Evolutionary conservation across 768 basidiomycete species (phyloP).

Genomic region (Multifurca ochricompacta): DNA sequence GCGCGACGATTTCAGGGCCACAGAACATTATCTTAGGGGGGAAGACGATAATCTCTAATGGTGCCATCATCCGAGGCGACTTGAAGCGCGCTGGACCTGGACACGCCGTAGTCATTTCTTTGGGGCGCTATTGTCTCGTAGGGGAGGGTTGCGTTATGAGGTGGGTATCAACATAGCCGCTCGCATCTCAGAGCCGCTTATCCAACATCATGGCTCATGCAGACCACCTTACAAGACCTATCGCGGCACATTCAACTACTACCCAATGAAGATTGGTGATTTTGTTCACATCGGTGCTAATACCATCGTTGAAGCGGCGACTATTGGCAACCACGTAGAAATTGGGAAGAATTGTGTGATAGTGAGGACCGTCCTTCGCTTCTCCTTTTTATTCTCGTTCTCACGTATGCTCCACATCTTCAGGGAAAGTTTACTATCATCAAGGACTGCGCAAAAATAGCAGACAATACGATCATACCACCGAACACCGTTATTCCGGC

Average conservation of each 20-base stretch:
- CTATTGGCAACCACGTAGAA: constrained; percentile 88
- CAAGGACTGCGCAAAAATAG: constrained; percentile 88
- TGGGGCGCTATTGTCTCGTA: constrained; percentile 89
- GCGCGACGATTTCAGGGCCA: constrained; percentile 85
- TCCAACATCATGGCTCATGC: background rate
- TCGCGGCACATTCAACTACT: constrained; percentile 90
- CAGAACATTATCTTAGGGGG: constrained; percentile 97
- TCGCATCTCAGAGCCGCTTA: background rate
- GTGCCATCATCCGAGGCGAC: constrained; percentile 90
- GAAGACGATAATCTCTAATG: constrained; percentile 89
- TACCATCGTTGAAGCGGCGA: constrained; percentile 87
- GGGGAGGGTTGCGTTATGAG: constrained; percentile 87
- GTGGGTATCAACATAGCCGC: constrained; percentile 30
- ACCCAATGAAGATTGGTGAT: constrained; percentile 96
- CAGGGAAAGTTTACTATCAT: constrained; percentile 96
- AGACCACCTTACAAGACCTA: constrained; percentile 89
- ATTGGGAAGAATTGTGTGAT: constrained; percentile 96
- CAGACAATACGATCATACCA: constrained; percentile 83
- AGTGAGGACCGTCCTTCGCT: constrained; percentile 38
- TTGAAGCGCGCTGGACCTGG: constrained; percentile 82
- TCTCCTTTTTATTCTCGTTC: background rate
- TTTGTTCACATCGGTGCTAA: constrained; percentile 91
- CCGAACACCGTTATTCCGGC: constrained; percentile 92
- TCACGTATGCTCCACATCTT: background rate
- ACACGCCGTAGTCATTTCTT: constrained; percentile 87